Percentiles rank a stretch among this genome's conserved stretches.
Conservation (phyloP, 2,329 filamentous ascomycete genomes). For the Beauveria scarabaeidicola region DNA sequence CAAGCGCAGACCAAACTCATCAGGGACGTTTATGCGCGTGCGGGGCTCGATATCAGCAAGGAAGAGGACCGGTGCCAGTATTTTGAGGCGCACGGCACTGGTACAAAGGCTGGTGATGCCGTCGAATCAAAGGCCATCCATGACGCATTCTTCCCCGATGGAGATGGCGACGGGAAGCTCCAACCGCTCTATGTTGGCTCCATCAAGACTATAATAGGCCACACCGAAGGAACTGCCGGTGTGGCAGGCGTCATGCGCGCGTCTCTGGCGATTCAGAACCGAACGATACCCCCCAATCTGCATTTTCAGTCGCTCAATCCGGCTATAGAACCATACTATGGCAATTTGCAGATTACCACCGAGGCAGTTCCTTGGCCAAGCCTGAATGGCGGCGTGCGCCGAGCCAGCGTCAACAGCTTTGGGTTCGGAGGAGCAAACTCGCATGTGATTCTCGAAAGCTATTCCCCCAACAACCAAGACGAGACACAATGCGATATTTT, state of each 20-base stretch:
- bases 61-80: slow-evolving; percentile 20
- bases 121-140: slow-evolving; percentile 33
- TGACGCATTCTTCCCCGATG: neutral
- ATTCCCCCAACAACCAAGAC: neutral
- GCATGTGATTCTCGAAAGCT: slow-evolving; percentile 18
- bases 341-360: slow-evolving; percentile 13
- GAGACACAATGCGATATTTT: neutral
- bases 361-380: slow-evolving; percentile 14
- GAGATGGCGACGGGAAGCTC: neutral
- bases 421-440: slow-evolving; percentile 21
- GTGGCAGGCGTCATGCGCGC: slow-evolving; percentile 22
- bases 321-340: slow-evolving; percentile 15
- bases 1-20: slow-evolving; percentile 32
- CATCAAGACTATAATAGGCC: slow-evolving; percentile 22
- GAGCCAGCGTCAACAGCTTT: slow-evolving; percentile 19
- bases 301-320: slow-evolving; percentile 18
- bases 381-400: neutral
- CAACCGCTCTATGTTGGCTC: slow-evolving; percentile 15
- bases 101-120: slow-evolving; percentile 41
- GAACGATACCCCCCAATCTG: slow-evolving; percentile 18
- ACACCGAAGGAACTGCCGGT: slow-evolving; percentile 20
- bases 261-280: slow-evolving; percentile 14
- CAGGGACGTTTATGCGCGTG: slow-evolving; percentile 19
- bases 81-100: slow-evolving; percentile 39
- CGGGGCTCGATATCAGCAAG: slow-evolving; percentile 16